A percentile compares a stretch with the other conserved stretches of the same genome.
phyloP scores from a whole-genome alignment of 2,329 filamentous ascomycete genomes.

The Zymoseptoria brevis region DNA sequence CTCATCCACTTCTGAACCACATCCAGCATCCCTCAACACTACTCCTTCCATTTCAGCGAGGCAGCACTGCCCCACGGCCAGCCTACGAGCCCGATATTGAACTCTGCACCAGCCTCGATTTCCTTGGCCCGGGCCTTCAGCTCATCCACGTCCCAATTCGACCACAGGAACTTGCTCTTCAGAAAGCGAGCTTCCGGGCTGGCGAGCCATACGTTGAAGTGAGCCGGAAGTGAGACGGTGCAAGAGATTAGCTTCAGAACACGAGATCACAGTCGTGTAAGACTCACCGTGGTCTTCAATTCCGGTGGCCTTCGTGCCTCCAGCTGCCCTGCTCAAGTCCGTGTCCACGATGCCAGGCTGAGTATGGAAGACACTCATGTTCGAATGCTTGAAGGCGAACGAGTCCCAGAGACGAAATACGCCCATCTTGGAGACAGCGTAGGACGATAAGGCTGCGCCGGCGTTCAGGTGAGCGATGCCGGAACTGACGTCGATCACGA shows the following conservation, averaged over 20 bases:
- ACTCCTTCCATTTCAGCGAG: not conserved
- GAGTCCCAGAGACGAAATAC: slow-evolving; percentile 32
- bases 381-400: slow-evolving; percentile 31
- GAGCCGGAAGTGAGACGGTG: slow-evolving; percentile 23
- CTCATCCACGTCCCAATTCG: slow-evolving; percentile 29
- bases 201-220: slow-evolving; percentile 30
- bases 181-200: slow-evolving; percentile 21
- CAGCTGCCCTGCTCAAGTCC: slow-evolving; percentile 25
- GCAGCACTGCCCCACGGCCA: slow-evolving; percentile 1
- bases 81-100: slow-evolving; percentile 16
- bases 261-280: not conserved
- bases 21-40: not conserved
- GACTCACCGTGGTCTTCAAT: slow-evolving; percentile 6
- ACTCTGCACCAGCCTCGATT: slow-evolving; percentile 10
- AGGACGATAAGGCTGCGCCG: slow-evolving; percentile 18
- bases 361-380: slow-evolving; percentile 31
- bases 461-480: slow-evolving; percentile 13
- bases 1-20: not conserved
- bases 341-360: slow-evolving; percentile 39
- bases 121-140: slow-evolving; percentile 18
- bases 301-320: slow-evolving; percentile 2
- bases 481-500: slow-evolving; percentile 15
- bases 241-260: slow-evolving; percentile 8
- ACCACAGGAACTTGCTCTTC: slow-evolving; percentile 17
- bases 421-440: slow-evolving; percentile 32